Evolutionary conservation across 768 basidiomycete genomes (phyloP).

Genomic region (Lanmaoa pseudosensibilis): DNA sequence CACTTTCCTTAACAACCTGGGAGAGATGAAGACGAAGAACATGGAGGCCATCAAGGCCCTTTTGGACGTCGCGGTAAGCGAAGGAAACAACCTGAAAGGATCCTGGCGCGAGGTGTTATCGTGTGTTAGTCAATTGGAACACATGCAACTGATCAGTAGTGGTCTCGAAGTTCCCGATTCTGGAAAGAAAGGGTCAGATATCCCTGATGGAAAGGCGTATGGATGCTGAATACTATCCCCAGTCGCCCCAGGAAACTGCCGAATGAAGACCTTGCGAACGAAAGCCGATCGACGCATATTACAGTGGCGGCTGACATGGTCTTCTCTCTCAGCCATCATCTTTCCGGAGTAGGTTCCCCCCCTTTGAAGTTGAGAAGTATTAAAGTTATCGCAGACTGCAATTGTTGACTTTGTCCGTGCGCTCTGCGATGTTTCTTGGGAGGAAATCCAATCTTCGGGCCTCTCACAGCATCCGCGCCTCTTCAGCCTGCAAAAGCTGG

Average conservation of each 20-base stretch:
- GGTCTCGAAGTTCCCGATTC: slow-evolving; percentile 83
- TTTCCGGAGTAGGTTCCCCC: slow-evolving; percentile 78
- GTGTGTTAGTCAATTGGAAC: slow-evolving; percentile 97
- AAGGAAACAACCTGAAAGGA: slow-evolving; percentile 93
- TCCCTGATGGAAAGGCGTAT: neutral
- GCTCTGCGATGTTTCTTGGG: slow-evolving; percentile 96
- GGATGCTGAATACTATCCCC: slow-evolving; percentile 7
- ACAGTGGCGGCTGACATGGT: slow-evolving; percentile 99
- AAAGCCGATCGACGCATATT: slow-evolving; percentile 96
- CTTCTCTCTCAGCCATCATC: slow-evolving; percentile 91
- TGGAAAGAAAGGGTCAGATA: slow-evolving; percentile 74
- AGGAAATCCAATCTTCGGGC: slow-evolving; percentile 97
- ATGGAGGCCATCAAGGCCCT: slow-evolving; percentile 98
- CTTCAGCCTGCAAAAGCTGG: slow-evolving; percentile 96
- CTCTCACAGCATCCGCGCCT: slow-evolving; percentile 90
- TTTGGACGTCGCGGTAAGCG: slow-evolving; percentile 92
- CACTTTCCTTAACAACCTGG: slow-evolving; percentile 95
- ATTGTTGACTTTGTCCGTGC: slow-evolving; percentile 98
- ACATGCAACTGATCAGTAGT: slow-evolving; percentile 95
- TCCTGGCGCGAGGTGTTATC: slow-evolving; percentile 96
- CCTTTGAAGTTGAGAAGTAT: neutral
- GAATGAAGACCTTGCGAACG: slow-evolving; percentile 93
- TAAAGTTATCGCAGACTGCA: slow-evolving; percentile 61
- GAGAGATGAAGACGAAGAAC: slow-evolving; percentile 99
- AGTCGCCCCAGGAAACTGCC: slow-evolving; percentile 60